Evolutionary conservation across 768 basidiomycete genomes (phyloP), one percentile per base, ranked within the genome.

Genomic region (Tulasnella sp.): DNA sequence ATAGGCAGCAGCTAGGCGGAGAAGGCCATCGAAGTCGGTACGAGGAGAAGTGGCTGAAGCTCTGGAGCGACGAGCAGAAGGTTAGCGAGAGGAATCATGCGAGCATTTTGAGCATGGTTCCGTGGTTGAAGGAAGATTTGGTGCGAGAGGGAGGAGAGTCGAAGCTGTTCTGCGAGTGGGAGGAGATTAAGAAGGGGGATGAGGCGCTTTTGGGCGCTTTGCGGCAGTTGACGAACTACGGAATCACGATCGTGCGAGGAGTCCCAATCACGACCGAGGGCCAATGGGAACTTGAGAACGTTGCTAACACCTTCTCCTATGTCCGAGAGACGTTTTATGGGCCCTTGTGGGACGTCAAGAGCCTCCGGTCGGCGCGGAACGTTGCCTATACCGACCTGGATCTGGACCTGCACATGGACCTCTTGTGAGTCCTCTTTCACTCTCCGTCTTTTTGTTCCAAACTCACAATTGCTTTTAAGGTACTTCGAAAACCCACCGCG

Each of bases 301-400:
- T 98, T 2, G 92, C 87, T 1, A 81, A 83, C 34, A 78, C 77
- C 29, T 90, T 98, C 76, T 90, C 93, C 6, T 86, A 92, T 75
- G 83, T 98, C 34, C 83, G 94, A 34, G 82, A 85, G 62, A 98
- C 95, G 9, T 95, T 98, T 79, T 99, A 99, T 76, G 96, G 96
- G 0, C 82, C 84, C 62, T 78, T 90, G 1, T 98, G 94, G 94
- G 88, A 97, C 78, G 95, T 98, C 34, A 86, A 87, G 81, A 92
- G 89, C 74, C 76, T 88, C 44, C 81, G 79, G 47, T 83, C 92
- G 71, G 91, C 91, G 77, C 86, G 83, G 75, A 99, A 99, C 79
- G 94, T 99, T 71, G 96, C 96, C 3, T 98, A 97, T 79, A 99
- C 96, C 14, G 89, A 94, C 78, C 83, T 97, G 32, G 85, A 92